phyloP scores from a whole-genome alignment of 2,329 filamentous ascomycete genomes.

The Rugonectria rugulosa region DNA sequence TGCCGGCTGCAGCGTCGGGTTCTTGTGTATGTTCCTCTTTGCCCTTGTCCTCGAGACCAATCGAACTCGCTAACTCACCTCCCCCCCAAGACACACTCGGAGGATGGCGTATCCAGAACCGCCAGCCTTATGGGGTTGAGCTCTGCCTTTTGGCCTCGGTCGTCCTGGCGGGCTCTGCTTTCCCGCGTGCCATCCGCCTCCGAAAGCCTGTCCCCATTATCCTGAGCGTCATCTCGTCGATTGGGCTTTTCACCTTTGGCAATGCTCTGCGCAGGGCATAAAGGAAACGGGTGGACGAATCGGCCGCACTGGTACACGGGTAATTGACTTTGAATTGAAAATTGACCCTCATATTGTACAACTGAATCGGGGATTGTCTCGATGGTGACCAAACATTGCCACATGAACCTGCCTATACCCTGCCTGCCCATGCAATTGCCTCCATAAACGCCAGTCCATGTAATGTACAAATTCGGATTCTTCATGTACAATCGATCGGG shows the following conservation, averaged over 20 bases:
- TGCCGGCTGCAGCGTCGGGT: constrained; percentile 84
- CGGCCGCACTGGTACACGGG: constrained; percentile 2
- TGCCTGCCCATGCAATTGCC: constrained; percentile 5
- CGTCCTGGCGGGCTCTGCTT: constrained; percentile 82
- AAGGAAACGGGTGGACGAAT: background rate
- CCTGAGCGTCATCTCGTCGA: constrained; percentile 79
- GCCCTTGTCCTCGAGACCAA: background rate
- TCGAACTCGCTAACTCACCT: constrained; percentile 17
- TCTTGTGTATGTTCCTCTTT: constrained; percentile 57
- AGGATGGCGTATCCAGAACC: constrained; percentile 79
- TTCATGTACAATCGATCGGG: constrained; percentile 1
- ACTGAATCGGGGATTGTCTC: constrained; percentile 19
- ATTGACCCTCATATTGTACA: constrained; percentile 16
- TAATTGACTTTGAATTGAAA: constrained; percentile 4
- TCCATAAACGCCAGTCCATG: constrained; percentile 27
- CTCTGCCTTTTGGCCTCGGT: constrained; percentile 86
- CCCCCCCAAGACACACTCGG: constrained; percentile 77
- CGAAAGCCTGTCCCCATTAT: constrained; percentile 85
- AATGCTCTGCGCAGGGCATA: constrained; percentile 61
- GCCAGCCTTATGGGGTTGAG: constrained; percentile 83
- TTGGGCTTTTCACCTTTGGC: constrained; percentile 83
- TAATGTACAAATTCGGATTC: constrained; percentile 21
- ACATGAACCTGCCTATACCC: constrained; percentile 16
- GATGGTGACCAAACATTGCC: constrained; percentile 21
- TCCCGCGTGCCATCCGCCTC: constrained; percentile 85